Conservation (phyloP, 257 asterid species). For the Gynochthodes officinalis region DNA sequence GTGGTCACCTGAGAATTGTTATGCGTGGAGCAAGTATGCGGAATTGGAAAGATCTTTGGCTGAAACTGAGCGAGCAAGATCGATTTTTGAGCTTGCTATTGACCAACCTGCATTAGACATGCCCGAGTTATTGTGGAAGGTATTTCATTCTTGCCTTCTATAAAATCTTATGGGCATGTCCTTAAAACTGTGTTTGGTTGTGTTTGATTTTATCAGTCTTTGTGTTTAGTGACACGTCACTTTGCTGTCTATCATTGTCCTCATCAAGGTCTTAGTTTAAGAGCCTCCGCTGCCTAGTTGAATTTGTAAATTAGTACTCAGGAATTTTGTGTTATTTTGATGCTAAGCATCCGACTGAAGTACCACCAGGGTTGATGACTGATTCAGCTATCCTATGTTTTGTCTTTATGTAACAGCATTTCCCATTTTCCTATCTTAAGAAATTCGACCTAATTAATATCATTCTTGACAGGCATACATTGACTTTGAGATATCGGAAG, state of each 20-base stretch:
- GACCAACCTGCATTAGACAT: slow-evolving; percentile 93
- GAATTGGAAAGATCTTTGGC: slow-evolving; percentile 77
- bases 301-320: neutral
- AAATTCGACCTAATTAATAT: neutral
- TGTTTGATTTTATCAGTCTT: neutral
- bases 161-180: neutral
- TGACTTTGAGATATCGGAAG: slow-evolving; percentile 88
- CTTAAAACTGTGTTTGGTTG: neutral
- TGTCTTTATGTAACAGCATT: neutral
- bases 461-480: slow-evolving; percentile 68
- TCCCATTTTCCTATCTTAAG: neutral
- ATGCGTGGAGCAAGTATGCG: slow-evolving; percentile 92
- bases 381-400: neutral
- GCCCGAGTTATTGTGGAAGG: slow-evolving; percentile 99
- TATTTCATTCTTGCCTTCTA: slow-evolving; percentile 16
- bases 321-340: neutral
- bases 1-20: slow-evolving; percentile 94
- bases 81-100: slow-evolving; percentile 90
- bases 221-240: neutral
- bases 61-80: slow-evolving; percentile 92
- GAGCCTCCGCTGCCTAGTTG: neutral
- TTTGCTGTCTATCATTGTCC: neutral
- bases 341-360: neutral
- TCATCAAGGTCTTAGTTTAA: neutral
- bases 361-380: neutral